Percentiles rank a stretch among this genome's conserved stretches.
Conservation (phyloP, 2,329 filamentous ascomycete species). For the Gnomoniopsis sp. region DNA sequence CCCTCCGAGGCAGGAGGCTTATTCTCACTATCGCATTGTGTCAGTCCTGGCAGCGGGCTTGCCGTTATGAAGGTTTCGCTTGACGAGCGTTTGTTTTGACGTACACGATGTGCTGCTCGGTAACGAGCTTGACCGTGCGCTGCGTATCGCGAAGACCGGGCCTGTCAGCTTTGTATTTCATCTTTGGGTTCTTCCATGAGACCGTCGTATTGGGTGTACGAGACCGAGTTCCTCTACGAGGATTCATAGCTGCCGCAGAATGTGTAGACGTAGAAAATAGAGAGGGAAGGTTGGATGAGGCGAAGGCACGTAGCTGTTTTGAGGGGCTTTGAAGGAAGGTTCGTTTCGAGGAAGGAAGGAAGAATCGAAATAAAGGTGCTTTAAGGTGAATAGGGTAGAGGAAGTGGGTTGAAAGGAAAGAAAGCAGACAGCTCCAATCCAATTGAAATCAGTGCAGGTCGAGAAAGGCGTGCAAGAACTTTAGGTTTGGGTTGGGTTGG, state of each 20-base stretch:
- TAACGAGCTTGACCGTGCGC: conserved; percentile 88
- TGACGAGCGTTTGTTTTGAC: conserved; percentile 9
- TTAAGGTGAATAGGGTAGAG: not conserved
- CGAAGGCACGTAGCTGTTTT: not conserved
- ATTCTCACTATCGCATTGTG: conserved; percentile 49
- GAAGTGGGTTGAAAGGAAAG: not conserved
- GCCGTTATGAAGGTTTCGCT: not conserved
- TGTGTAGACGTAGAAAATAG: no score
- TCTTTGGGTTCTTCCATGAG: not conserved
- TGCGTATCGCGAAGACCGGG: conserved; percentile 43
- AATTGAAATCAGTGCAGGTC: not conserved
- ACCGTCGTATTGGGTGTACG: not conserved
- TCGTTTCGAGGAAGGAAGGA: not conserved
- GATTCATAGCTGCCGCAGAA: not conserved
- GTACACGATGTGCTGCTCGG: conserved; percentile 85
- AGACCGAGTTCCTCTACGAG: not conserved
- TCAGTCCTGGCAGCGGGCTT: conserved; percentile 17
- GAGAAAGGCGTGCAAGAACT: not conserved
- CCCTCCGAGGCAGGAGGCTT: conserved; percentile 80
- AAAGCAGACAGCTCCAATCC: not conserved
- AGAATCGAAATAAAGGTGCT: not conserved
- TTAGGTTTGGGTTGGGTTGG: not conserved
- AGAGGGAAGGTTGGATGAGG: not conserved
- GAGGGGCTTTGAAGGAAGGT: not conserved
- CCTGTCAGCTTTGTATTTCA: conserved; percentile 20